Percentiles rank a stretch among this genome's conserved stretches.
phyloP scores from a whole-genome alignment of 495 filamentous ascomycete genomes.

The Lichenothelia convexa region DNA sequence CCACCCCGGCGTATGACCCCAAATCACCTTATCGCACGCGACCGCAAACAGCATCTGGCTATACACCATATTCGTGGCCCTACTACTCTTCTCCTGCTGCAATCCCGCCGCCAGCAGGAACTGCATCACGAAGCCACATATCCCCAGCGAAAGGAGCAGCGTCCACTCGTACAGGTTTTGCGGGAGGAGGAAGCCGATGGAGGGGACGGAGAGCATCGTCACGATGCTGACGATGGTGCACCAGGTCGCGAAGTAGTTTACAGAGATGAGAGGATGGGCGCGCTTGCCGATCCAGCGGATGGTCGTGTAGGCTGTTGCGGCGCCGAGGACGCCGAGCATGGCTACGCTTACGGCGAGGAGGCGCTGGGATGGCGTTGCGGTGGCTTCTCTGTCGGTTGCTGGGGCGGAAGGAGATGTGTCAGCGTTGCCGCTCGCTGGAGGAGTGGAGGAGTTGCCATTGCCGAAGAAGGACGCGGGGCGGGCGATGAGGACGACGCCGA shows the following conservation, averaged over 20 bases:
- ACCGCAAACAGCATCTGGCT: slow-evolving; percentile 86
- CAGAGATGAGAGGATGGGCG: slow-evolving; percentile 66
- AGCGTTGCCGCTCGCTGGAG: slow-evolving; percentile 15
- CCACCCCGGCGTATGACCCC: slow-evolving; percentile 46
- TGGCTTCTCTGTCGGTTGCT: slow-evolving; percentile 15
- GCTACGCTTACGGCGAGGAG: slow-evolving; percentile 54
- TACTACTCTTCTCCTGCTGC: slow-evolving; percentile 37
- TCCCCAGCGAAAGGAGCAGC: slow-evolving; percentile 47
- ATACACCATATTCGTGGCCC: slow-evolving; percentile 80
- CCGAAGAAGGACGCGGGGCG: slow-evolving; percentile 42
- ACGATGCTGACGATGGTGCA: slow-evolving; percentile 46
- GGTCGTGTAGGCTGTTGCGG: slow-evolving; percentile 55
- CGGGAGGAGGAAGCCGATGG: slow-evolving; percentile 42
- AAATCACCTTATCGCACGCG: slow-evolving; percentile 62
- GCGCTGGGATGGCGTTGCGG: slow-evolving; percentile 45
- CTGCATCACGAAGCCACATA: slow-evolving; percentile 73
- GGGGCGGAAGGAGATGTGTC: slow-evolving; percentile 18
- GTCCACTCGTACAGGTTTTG: slow-evolving; percentile 44
- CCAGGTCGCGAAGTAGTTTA: slow-evolving; percentile 68
- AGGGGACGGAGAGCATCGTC: slow-evolving; percentile 37
- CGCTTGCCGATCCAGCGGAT: slow-evolving; percentile 74
- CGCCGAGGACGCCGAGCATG: slow-evolving; percentile 65
- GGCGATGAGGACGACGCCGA: slow-evolving; percentile 74
- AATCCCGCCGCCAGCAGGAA: slow-evolving; percentile 71
- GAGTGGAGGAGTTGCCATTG: slow-evolving; percentile 4